A percentile compares a stretch with the other conserved stretches of the same genome.
Evolutionary conservation across 1,139 yeast species (phyloP).

Genomic region (Pichia sp.): DNA sequence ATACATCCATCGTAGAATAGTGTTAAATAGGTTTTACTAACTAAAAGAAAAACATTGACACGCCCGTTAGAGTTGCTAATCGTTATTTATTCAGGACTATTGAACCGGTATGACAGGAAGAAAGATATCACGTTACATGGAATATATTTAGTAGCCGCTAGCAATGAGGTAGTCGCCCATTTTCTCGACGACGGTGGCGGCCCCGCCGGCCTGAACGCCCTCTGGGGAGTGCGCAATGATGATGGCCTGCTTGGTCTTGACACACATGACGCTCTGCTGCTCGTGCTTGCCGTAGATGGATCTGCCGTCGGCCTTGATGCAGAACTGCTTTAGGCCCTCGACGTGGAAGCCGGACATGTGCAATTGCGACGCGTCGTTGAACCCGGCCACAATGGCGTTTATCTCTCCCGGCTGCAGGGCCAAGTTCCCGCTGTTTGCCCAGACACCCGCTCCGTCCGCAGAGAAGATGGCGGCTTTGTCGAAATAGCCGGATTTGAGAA

Average conservation of each 20-base stretch:
- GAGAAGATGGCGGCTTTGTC: constrained; percentile 93
- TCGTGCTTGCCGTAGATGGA: constrained; percentile 89
- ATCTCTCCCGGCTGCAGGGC: constrained; percentile 69
- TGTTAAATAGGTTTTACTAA: background rate
- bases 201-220: constrained; percentile 90
- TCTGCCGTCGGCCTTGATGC: constrained; percentile 86
- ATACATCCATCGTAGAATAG: background rate
- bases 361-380: constrained; percentile 68
- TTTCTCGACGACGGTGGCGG: constrained; percentile 89
- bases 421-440: constrained; percentile 84
- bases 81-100: background rate
- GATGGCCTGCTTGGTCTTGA: constrained; percentile 90
- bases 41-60: background rate
- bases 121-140: background rate
- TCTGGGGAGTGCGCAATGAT: constrained; percentile 92
- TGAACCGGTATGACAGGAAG: background rate
- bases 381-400: constrained; percentile 69
- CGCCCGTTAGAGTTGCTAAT: too few species aligned
- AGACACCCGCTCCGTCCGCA: constrained; percentile 87
- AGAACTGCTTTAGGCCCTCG: constrained; percentile 80
- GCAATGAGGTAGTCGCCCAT: constrained; percentile 90
- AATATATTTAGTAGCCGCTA: constrained; percentile 58
- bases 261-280: constrained; percentile 83
- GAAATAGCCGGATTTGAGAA: constrained; percentile 77
- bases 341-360: constrained; percentile 85